Conservation (phyloP, 495 filamentous ascomycete species). For the Xylaria scruposa region DNA sequence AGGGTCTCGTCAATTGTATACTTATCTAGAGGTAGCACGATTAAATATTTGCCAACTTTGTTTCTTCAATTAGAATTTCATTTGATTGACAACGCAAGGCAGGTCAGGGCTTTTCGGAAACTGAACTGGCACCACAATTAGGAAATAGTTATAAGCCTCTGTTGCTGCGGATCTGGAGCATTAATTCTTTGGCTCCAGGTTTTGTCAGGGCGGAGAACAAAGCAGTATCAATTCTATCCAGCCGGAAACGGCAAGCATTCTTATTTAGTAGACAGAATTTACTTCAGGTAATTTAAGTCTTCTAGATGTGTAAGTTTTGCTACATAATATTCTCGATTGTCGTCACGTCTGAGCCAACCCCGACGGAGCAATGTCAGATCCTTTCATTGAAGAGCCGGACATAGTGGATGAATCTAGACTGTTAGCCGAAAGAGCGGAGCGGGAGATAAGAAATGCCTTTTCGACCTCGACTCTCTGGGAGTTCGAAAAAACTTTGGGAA, state of each 20-base stretch:
- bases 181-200: background rate
- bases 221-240: background rate
- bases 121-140: background rate
- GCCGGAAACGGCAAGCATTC: slow-evolving; percentile 14
- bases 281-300: background rate
- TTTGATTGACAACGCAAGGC: background rate
- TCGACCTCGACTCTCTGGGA: background rate
- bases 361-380: background rate
- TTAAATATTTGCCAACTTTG: background rate
- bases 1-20: background rate
- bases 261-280: background rate
- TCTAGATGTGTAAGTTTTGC: background rate
- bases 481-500: background rate
- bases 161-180: background rate
- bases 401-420: background rate
- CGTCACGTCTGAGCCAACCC: background rate
- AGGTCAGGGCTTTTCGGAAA: background rate
- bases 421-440: background rate
- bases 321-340: background rate
- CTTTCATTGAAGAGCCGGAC: too few species aligned
- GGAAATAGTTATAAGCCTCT: background rate
- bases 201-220: background rate
- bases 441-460: background rate
- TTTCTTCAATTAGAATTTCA: background rate
- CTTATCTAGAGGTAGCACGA: background rate